Percentiles rank a stretch among this genome's conserved stretches.
Evolutionary conservation across 2,329 filamentous ascomycete genomes (phyloP).

Genomic region (Claviceps africana): DNA sequence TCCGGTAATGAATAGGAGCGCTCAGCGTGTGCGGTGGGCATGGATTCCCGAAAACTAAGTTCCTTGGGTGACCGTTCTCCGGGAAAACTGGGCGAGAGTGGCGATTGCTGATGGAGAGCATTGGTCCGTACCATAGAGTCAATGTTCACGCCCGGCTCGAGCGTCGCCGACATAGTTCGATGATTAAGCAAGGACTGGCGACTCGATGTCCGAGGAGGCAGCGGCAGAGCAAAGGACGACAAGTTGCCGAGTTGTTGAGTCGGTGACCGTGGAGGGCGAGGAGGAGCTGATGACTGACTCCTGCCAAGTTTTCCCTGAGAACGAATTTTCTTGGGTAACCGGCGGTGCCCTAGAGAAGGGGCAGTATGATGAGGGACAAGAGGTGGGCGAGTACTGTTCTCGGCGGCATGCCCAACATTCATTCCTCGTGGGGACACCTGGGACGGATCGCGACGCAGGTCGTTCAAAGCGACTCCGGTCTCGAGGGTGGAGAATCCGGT

Average conservation of each 20-base stretch:
- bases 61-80: conserved; percentile 7
- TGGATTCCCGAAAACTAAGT: neutral
- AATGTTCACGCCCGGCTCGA: conserved; percentile 22
- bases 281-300: conserved; percentile 34
- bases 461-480: neutral
- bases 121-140: neutral
- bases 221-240: conserved; percentile 25
- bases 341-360: conserved; percentile 16
- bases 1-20: conserved; percentile 2
- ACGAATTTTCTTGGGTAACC: conserved; percentile 27
- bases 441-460: neutral
- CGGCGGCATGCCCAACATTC: neutral
- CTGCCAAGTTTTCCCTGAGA: conserved; percentile 37
- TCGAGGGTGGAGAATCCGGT: neutral
- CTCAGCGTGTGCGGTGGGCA: neutral
- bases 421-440: conserved; percentile 20
- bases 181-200: conserved; percentile 29
- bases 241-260: conserved; percentile 19
- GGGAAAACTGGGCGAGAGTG: conserved; percentile 20
- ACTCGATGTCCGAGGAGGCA: conserved; percentile 42
- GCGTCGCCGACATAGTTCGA: conserved; percentile 25
- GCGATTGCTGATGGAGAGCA: conserved; percentile 4
- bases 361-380: conserved; percentile 10
- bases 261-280: conserved; percentile 28
- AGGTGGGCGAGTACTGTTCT: conserved; percentile 6